Evolutionary conservation across 2,329 filamentous ascomycete genomes (phyloP).

Genomic region (Clonostachys rosea): DNA sequence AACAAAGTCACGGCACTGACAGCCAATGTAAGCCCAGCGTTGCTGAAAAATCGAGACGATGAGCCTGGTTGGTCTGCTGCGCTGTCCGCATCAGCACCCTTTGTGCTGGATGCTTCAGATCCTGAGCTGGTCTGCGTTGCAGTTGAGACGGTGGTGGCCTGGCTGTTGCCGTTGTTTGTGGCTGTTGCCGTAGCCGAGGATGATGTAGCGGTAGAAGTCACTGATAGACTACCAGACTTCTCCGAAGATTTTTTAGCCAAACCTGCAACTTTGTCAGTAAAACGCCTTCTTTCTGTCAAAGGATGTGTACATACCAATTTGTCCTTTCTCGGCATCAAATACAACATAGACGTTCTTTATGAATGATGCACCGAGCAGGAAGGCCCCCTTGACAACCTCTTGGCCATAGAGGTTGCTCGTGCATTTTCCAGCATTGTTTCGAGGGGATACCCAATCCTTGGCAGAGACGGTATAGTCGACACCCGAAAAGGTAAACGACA

Average conservation of each 20-base stretch:
- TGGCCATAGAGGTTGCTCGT: conserved; percentile 73
- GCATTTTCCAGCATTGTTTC: conserved; percentile 40
- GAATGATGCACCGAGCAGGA: conserved; percentile 83
- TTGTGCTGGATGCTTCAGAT: too few species aligned
- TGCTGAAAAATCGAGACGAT: too few species aligned
- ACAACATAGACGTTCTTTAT: conserved; percentile 87
- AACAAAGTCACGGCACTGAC: too few species aligned
- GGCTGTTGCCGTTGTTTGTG: not conserved
- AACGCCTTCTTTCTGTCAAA: not conserved
- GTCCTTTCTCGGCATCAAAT: conserved; percentile 69
- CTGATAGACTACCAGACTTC: not conserved
- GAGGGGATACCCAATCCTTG: conserved; percentile 63
- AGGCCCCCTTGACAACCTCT: conserved; percentile 60
- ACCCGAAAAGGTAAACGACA: conserved; percentile 66
- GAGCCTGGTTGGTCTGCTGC: too few species aligned
- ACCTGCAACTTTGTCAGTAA: conserved; percentile 1
- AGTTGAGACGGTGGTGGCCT: not conserved
- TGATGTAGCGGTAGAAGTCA: conserved; percentile 1
- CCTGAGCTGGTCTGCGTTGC: not conserved
- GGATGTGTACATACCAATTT: conserved; percentile 47
- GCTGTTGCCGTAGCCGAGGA: not conserved
- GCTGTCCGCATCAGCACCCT: too few species aligned
- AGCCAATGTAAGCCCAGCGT: too few species aligned
- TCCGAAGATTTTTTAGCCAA: conserved; percentile 1
- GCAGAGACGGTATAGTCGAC: conserved; percentile 61